Evolutionary conservation across 805 yeast genomes (phyloP).

Genomic region (Myxozyma vanderwaltii): DNA sequence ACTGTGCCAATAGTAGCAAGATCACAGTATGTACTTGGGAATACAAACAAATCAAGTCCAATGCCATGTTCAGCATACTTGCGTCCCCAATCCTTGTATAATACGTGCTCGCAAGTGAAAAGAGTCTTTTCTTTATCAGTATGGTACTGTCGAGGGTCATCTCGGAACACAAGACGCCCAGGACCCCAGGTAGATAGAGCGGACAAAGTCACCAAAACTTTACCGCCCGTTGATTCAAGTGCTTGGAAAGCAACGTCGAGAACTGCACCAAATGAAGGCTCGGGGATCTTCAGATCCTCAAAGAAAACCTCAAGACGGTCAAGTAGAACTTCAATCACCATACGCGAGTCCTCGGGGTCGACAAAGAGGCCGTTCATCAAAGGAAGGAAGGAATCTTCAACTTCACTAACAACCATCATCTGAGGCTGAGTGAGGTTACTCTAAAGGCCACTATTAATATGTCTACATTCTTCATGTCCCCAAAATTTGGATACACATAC

Average conservation of each 20-base stretch:
- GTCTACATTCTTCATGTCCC: neutral
- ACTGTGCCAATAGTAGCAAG: conserved; percentile 71
- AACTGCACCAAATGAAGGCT: conserved; percentile 80
- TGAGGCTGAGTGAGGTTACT: conserved; percentile 54
- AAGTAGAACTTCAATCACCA: conserved; percentile 67
- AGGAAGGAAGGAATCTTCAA: conserved; percentile 82
- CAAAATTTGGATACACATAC: conserved; percentile 40
- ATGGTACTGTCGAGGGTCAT: conserved; percentile 37
- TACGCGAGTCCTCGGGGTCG: conserved; percentile 67
- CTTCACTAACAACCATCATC: conserved; percentile 64
- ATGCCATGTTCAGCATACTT: conserved; percentile 60
- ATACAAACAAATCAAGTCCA: conserved; percentile 76
- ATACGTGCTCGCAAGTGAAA: conserved; percentile 61
- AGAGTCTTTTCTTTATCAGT: conserved; percentile 53
- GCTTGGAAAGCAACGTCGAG: conserved; percentile 66
- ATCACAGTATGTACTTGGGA: conserved; percentile 67
- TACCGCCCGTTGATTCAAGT: conserved; percentile 68
- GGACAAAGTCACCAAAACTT: conserved; percentile 67
- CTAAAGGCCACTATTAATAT: conserved; percentile 4
- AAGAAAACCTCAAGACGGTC: conserved; percentile 56
- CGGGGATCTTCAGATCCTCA: conserved; percentile 49
- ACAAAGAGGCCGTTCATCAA: conserved; percentile 74
- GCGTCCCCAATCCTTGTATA: conserved; percentile 60
- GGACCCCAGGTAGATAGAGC: conserved; percentile 80
- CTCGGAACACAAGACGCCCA: conserved; percentile 53